Conservation (phyloP, 495 filamentous ascomycete genomes). For the Ascodesmis nigricans region DNA sequence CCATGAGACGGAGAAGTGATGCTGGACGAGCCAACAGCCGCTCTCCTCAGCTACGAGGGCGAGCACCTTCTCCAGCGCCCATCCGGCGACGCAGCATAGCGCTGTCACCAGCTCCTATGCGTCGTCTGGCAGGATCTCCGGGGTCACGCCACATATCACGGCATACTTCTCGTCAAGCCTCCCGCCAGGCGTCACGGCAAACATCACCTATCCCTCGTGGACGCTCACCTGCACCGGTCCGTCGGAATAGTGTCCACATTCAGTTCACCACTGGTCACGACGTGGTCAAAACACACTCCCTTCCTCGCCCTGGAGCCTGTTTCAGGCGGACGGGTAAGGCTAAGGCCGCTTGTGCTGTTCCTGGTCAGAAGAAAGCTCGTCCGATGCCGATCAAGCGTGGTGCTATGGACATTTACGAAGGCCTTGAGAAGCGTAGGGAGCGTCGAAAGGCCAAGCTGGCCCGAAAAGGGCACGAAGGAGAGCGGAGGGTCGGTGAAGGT, state of each 20-base stretch:
- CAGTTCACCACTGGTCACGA: slow-evolving; percentile 39
- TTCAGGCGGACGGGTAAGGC: slow-evolving; percentile 28
- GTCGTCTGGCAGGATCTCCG: slow-evolving; percentile 8
- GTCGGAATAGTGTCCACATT: slow-evolving; percentile 27
- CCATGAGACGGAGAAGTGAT: not conserved
- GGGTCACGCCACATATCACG: too few relatives aligned
- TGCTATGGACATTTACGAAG: slow-evolving; percentile 91
- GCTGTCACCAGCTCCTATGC: slow-evolving; percentile 23
- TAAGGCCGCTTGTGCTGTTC: slow-evolving; percentile 9
- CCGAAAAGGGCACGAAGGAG: slow-evolving; percentile 33
- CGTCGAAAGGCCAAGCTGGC: slow-evolving; percentile 36
- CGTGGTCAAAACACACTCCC: slow-evolving; percentile 51
- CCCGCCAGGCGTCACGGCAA: too few relatives aligned
- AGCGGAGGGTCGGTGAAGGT: slow-evolving; percentile 56
- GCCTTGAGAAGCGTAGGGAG: slow-evolving; percentile 80
- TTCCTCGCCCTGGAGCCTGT: slow-evolving; percentile 50
- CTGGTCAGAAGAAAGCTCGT: slow-evolving; percentile 6
- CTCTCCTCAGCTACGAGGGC: slow-evolving; percentile 43
- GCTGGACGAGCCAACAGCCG: slow-evolving; percentile 20
- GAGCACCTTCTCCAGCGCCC: slow-evolving; percentile 43
- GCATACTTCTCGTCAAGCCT: too few relatives aligned
- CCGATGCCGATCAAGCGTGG: slow-evolving; percentile 30
- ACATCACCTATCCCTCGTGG: too few relatives aligned
- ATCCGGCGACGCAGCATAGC: slow-evolving; percentile 20
- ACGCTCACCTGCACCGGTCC: slow-evolving; percentile 2